Base-by-base conservation (phyloP, 805 yeast species). In the Candida peoriensis region DNA sequence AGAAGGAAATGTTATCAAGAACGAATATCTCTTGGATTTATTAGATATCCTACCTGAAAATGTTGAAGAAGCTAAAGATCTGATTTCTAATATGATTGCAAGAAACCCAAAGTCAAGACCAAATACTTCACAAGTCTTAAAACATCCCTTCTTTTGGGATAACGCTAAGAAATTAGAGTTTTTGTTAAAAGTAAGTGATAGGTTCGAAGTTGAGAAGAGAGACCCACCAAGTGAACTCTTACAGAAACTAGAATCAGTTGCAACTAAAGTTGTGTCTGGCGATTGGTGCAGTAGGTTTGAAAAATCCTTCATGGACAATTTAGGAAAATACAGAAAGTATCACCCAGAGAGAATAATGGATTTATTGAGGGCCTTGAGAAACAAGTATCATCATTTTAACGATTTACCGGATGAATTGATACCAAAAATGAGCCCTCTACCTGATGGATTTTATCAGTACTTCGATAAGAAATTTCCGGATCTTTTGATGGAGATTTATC, bases 361-460 rank as follows among this genome's bases (percentile, higher is more conserved):
- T 56, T 61, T 93, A 33, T 60, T 93, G 39, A 67, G 99, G 39
- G 96, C 96, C 0, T 59, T 93, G 47, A 70, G 99, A 49, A 93
- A 93, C 63, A 93, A 93, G 58, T 81, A 86, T 52, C 97, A 93
- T 57, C 99, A 93, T 57, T 90, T 73, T 57, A 87, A 87, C 60
- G 98, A 93, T 56, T 62, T 89, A 53, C 96, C 96, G 1, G 68
- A 61, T 8, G 72, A 65, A 11, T 66, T 93, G 38, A 77, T 75
- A 34, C 55, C 53, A 12, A 68, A 74, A 32, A 81, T 93, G 75
- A 81, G 86, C 14, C 81, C 90, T 0, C 60, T 87, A 19, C 96
- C 97, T 0, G 76, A 76, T 32, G 96, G 95, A 0, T 93, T 85
- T 54, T 83, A 86, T 57, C 58, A 64, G 28, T 93, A 84, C 55